phyloP scores from a whole-genome alignment of 192 early-diverging fungal genomes.

The Ramicandelaber brevisporus region DNA sequence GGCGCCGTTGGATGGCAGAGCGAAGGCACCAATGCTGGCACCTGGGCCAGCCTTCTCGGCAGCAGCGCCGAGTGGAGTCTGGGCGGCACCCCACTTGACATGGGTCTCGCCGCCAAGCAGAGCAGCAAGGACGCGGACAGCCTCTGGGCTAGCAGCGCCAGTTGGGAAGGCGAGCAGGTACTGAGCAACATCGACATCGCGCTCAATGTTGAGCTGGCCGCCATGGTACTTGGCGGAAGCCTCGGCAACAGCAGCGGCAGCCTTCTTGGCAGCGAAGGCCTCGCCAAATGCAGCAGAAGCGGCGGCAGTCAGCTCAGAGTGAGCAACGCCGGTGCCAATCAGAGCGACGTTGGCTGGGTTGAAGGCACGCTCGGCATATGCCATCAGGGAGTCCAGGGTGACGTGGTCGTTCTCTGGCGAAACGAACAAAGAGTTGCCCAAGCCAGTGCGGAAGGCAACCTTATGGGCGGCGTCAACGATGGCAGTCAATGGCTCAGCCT shows the following conservation, averaged over 20 bases:
- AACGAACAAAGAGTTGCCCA: conserved; percentile 87
- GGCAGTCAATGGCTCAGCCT: conserved; percentile 28
- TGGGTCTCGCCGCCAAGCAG: conserved; percentile 30
- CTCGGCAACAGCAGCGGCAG: conserved; percentile 13
- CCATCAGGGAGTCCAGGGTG: conserved; percentile 37
- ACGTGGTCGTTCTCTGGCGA: conserved; percentile 27
- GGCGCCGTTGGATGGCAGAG: conserved; percentile 68
- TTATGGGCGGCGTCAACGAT: conserved; percentile 62
- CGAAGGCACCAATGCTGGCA: conserved; percentile 45
- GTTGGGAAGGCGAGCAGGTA: conserved; percentile 65
- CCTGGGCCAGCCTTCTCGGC: conserved; percentile 22
- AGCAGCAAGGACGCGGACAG: conserved; percentile 28
- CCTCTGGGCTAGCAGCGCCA: conserved; percentile 37
- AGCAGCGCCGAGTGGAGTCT: conserved; percentile 33
- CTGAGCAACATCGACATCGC: conserved; percentile 20
- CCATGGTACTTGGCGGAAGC: conserved; percentile 41
- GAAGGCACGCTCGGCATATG: conserved; percentile 45
- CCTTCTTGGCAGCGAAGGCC: conserved; percentile 16
- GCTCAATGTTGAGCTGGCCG: conserved; percentile 59
- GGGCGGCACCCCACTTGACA: conserved; percentile 33
- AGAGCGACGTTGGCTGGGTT: conserved; percentile 49
- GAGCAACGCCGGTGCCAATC: conserved; percentile 61
- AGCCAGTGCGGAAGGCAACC: conserved; percentile 76
- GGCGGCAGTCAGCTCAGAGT: conserved; percentile 36
- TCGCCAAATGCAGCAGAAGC: too few relatives aligned